Evolutionary conservation across 768 basidiomycete genomes (phyloP), one percentile per base, ranked within the genome.

Genomic region (Kwoniella dendrophila): DNA sequence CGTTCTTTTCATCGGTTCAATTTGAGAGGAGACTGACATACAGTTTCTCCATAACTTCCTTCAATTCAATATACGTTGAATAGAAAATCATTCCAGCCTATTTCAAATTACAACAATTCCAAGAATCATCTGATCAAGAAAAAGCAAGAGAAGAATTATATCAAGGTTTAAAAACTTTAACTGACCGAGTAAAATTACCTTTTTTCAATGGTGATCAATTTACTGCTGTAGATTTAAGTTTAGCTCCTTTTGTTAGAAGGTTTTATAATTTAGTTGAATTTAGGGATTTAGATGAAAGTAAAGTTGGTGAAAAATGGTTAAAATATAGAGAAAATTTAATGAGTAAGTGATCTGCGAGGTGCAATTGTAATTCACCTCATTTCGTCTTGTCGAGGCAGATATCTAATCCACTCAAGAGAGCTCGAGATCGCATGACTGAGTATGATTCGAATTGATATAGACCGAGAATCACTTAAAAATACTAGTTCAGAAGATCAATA

Each of bases 181-280:
- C 78, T 18, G 75, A 70, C 34, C 65, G 81, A 62, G 74, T 79
- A 55, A 80, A 76, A 41, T 86, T 83, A 4, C 85, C 85, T 12
- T 87, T 83, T 69, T 88, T 86, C 73, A 71, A 82, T 26, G 86
- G 86, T 18, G 81, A 84, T 24, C 77, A 84, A 41, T 84, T 86
- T 66, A 80, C 82, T 40, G 70, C 85, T 40, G 84, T 84, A 4
- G 87, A 87, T 68, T 74, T 83, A 32, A 82, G 81, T 1, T 74
- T 85, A 24, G 86, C 84, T 29, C 86, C 87, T 24, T 88, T 88
- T 87, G 73, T 91, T 1, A 86, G 84, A 73, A 82, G 90, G 44
- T 84, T 88, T 26, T 83, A 79, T 36, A 84, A 86, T 45, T 45
- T 86, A 22, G 72, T 74, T 24, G 82, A 86, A 67, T 78, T 86